phyloP scores from a whole-genome alignment of 257 asterid genomes.

The Solanum paucissectum region DNA sequence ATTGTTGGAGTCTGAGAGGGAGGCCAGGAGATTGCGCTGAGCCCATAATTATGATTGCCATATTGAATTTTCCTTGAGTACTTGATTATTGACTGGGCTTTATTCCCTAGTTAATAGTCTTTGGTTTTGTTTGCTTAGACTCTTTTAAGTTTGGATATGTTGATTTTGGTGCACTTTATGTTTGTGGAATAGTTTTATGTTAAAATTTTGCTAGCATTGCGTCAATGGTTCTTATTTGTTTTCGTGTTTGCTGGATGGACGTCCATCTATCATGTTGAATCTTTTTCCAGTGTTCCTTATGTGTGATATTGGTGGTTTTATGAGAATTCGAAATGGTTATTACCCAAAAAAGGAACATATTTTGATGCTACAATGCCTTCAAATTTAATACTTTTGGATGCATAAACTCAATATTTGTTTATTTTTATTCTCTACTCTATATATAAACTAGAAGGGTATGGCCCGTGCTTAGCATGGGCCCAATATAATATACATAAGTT shows the following conservation, averaged over 20 bases:
- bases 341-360: not conserved
- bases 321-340: not conserved
- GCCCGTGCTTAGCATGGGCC: no score
- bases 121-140: not conserved
- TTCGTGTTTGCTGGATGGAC: not conserved
- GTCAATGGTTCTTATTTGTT: not conserved
- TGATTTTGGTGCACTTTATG: not conserved
- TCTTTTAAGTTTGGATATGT: not conserved
- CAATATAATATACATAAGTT: no score
- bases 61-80: not conserved
- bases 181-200: not conserved
- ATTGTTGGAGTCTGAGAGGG: conserved; percentile 28
- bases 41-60: not conserved
- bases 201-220: not conserved
- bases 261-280: not conserved
- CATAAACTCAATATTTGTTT: not conserved
- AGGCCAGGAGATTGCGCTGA: conserved; percentile 29
- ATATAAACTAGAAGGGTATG: not conserved
- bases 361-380: not conserved
- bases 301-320: not conserved
- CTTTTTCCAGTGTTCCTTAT: not conserved
- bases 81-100: not conserved
- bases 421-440: not conserved
- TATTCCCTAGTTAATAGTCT: not conserved
- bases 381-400: not conserved